Base-by-base conservation (phyloP, 2,329 filamentous ascomycete species). In the Plenodomus lindquistii region DNA sequence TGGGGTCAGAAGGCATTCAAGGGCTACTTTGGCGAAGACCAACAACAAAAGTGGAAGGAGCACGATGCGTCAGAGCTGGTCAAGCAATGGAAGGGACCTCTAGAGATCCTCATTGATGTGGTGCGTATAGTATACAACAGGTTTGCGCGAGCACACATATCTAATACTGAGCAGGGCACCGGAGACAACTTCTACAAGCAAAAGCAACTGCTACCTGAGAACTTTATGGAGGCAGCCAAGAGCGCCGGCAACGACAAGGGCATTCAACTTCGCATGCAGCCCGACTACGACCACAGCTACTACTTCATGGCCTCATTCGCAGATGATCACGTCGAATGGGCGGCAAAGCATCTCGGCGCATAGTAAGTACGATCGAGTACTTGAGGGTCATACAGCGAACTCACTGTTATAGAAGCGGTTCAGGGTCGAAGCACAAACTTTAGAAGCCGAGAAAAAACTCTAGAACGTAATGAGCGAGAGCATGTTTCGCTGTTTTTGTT, bases 151-250 rank as follows among this genome's bases (percentile, higher is more conserved):
- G 16, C 2, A 21, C 10, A 10, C 15, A 9, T 39, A 37, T 39
- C 39, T 46, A 50, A 21, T 42, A 24, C 7, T 5, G 13, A 18
- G 15, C 38, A 89, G 87, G 94, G 94, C 36, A 96, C 91, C 3
- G 91, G 85, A 19, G 94, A 99, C 79, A 91, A 93, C 75, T 99
- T 97, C 74, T 97, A 97, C 78, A 93, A 96, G 79, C 86, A 95
- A 73, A 84, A 85, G 39, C 94, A 99, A 75, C 80, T 99, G 47
- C 81, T 97, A 36, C 94, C 93, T 0, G 94, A 99, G 81, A 97
- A 97, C 74, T 85, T 99, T 44, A 84, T 88, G 58, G 81, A 85
- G 64, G 92, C 89, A 11, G 91, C 86, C 50, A 86, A 89, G 76
- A 85, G 88, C 58, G 83, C 85, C 20, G 90, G 90, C 17, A 80